A percentile compares a stretch with the other conserved stretches of the same genome.
phyloP scores from a whole-genome alignment of 1,284 basidiomycete genomes.

The Cutaneotrichosporon cutaneum region DNA sequence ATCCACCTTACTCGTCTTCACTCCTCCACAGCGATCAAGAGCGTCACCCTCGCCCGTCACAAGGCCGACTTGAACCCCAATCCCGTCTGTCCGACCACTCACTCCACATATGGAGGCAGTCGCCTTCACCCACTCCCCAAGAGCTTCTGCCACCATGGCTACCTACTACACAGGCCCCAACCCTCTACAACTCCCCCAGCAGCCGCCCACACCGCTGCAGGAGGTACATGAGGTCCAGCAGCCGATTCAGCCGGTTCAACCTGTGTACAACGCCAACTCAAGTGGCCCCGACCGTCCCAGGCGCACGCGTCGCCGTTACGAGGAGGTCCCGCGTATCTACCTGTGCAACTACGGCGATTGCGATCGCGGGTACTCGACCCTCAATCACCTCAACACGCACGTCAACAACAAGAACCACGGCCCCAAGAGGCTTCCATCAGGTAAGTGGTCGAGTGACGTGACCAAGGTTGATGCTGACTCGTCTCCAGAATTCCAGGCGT shows the following conservation, averaged over 20 bases:
- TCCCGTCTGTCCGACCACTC: not conserved
- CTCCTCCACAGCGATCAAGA: no score
- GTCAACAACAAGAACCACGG: conserved; percentile 61
- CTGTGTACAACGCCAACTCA: not conserved
- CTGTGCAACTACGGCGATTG: conserved; percentile 58
- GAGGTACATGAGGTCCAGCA: not conserved
- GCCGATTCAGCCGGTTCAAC: not conserved
- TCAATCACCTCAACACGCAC: conserved; percentile 61
- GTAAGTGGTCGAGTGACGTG: conserved; percentile 39
- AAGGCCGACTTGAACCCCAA: no score
- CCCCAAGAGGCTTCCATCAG: conserved; percentile 56
- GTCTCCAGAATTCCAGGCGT: not conserved
- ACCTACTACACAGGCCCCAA: not conserved
- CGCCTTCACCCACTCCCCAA: not conserved
- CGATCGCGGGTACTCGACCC: conserved; percentile 57
- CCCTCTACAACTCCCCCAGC: not conserved
- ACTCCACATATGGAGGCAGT: not conserved
- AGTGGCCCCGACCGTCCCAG: not conserved
- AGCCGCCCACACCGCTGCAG: not conserved
- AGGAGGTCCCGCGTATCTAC: conserved; percentile 60
- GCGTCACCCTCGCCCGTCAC: no score
- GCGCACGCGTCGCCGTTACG: conserved; percentile 54
- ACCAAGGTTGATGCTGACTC: not conserved
- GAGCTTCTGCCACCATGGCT: not conserved
- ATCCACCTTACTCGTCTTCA: no score